phyloP scores from a whole-genome alignment of 176 grass and related monocot species.

The Miscanthus lutarioriparius region DNA sequence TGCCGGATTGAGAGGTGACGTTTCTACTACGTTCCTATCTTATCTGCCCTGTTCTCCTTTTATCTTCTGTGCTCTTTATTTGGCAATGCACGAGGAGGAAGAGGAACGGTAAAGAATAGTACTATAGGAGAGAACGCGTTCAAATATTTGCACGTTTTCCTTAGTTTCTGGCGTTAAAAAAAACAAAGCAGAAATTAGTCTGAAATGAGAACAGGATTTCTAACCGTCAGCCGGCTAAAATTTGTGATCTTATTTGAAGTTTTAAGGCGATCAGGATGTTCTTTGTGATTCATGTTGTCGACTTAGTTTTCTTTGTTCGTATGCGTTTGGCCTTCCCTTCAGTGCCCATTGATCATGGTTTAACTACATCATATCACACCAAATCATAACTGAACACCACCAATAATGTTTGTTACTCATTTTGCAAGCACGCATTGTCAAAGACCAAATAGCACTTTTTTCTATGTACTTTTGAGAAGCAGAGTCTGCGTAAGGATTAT shows the following conservation, averaged over 20 bases:
- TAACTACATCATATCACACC: no score
- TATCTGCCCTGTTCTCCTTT: neutral
- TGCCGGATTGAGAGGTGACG: neutral
- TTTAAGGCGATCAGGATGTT: neutral
- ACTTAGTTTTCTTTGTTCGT: no score
- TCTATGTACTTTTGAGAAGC: no score
- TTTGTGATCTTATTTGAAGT: neutral
- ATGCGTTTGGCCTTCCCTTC: no score
- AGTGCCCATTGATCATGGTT: no score
- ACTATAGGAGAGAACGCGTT: neutral
- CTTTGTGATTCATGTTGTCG: no score
- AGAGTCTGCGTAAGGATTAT: no score
- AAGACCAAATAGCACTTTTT: no score
- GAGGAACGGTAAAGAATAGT: constrained; percentile 11
- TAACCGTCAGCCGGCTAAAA: neutral
- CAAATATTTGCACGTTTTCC: neutral
- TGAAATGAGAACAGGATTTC: neutral
- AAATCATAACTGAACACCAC: no score
- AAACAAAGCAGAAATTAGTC: neutral
- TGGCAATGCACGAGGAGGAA: constrained; percentile 18
- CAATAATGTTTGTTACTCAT: no score
- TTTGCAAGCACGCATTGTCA: no score
- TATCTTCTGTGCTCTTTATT: constrained; percentile 20
- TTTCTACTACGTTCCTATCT: neutral
- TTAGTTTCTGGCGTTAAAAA: neutral